Percentiles rank a stretch among this genome's conserved stretches.
Conservation (phyloP, 2,329 filamentous ascomycete genomes). For the Talaromyces sp. region DNA sequence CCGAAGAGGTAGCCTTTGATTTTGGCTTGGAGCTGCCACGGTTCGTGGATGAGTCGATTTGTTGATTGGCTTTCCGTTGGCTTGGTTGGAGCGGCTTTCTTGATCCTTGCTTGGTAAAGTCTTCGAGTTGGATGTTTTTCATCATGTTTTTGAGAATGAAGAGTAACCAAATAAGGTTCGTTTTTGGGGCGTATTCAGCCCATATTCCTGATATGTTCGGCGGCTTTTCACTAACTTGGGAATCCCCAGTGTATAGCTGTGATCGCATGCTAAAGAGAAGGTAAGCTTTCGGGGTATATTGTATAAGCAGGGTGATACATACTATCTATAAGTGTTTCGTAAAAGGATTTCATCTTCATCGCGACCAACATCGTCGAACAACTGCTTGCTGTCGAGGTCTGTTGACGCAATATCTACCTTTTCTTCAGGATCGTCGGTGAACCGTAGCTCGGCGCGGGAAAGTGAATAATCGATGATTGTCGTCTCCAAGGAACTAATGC, state of each 20-base stretch:
- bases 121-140: conserved; percentile 23
- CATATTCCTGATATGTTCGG: conserved; percentile 42
- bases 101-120: conserved; percentile 12
- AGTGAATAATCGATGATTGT: conserved; percentile 67
- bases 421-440: conserved; percentile 20
- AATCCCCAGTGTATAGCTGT: conserved; percentile 41
- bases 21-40: not conserved
- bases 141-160: conserved; percentile 57
- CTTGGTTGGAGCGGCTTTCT: conserved; percentile 1
- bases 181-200: conserved; percentile 54
- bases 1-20: not conserved
- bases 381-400: conserved; percentile 39
- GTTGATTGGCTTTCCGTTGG: conserved; percentile 10
- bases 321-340: conserved; percentile 40
- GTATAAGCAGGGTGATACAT: conserved; percentile 14
- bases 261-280: conserved; percentile 31
- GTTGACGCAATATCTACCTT: conserved; percentile 33
- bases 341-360: conserved; percentile 39
- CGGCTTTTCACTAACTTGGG: conserved; percentile 34
- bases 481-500: conserved; percentile 54
- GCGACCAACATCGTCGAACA: conserved; percentile 38
- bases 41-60: conserved; percentile 7
- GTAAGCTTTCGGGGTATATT: conserved; percentile 1
- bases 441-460: conserved; percentile 53
- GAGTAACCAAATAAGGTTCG: conserved; percentile 61